phyloP scores from a whole-genome alignment of 1,284 basidiomycete species.

The Puccinia novopanici region DNA sequence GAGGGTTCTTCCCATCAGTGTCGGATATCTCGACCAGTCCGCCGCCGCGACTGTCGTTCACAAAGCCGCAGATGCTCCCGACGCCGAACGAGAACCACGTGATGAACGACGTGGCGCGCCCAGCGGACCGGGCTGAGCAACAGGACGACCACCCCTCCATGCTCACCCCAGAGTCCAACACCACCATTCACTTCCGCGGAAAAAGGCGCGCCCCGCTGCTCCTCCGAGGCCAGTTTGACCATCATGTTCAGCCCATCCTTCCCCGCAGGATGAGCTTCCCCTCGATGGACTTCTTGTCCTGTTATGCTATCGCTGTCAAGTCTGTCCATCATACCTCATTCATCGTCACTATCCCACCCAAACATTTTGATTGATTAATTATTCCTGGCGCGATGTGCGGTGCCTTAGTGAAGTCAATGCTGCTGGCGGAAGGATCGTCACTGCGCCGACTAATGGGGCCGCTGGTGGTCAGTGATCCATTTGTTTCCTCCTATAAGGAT shows the following conservation, averaged over 20 bases:
- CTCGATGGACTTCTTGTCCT: conserved; percentile 88
- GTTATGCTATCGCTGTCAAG: conserved; percentile 87
- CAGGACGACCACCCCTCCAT: not conserved
- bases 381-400: not conserved
- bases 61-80: conserved; percentile 39
- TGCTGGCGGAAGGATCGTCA: conserved; percentile 86
- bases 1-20: conserved; percentile 47
- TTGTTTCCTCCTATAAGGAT: not conserved
- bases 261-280: conserved; percentile 76
- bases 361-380: not conserved
- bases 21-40: conserved; percentile 34
- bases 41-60: conserved; percentile 46
- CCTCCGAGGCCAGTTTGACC: conserved; percentile 77
- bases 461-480: conserved; percentile 45
- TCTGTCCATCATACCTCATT: not conserved
- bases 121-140: not conserved
- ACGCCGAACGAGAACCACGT: not conserved
- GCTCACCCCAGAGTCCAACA: conserved; percentile 36
- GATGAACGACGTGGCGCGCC: not conserved
- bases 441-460: conserved; percentile 82
- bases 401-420: conserved; percentile 78
- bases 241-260: conserved; percentile 76
- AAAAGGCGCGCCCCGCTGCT: conserved; percentile 54
- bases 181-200: conserved; percentile 30
- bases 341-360: not conserved